These are phyloP conservation scores for Cystobasidiaceae sp. DNA, from an alignment of 1,284 basidiomycete species.

Conservation along the genomic window DNA sequence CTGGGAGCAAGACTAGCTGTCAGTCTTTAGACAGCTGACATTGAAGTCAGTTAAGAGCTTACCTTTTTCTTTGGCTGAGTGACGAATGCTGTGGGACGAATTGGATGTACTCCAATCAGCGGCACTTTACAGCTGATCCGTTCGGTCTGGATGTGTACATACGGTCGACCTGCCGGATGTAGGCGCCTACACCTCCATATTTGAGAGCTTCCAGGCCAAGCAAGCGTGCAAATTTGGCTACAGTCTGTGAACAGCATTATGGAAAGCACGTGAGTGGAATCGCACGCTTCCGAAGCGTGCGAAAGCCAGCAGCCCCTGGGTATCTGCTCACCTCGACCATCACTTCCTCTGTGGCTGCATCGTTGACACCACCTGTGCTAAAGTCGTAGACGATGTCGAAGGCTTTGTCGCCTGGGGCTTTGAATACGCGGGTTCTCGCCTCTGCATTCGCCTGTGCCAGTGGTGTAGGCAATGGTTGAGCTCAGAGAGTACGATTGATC, in stretches of 20 bases:
- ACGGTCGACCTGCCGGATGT: constrained; percentile 16
- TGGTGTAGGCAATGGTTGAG: not conserved
- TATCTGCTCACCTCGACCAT: constrained; percentile 14
- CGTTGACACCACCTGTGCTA: not conserved
- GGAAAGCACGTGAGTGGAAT: too few species aligned
- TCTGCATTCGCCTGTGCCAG: constrained; percentile 2
- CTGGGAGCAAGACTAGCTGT: not conserved
- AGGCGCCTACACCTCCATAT: constrained; percentile 22
- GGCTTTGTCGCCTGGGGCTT: constrained; percentile 13
- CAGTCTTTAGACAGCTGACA: not conserved
- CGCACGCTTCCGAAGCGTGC: not conserved
- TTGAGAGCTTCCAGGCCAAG: constrained; percentile 25
- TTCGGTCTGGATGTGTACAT: not conserved
- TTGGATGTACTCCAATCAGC: not conserved
- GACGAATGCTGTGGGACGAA: constrained; percentile 7
- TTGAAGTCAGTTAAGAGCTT: not conserved
- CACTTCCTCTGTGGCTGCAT: constrained; percentile 8
- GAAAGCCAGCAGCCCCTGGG: not conserved
- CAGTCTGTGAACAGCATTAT: not conserved
- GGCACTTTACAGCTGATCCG: not conserved
- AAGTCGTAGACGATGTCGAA: constrained; percentile 29
- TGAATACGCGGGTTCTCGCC: constrained; percentile 9
- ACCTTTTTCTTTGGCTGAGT: constrained; percentile 24
- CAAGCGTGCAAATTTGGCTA: constrained; percentile 7
- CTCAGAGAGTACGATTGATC: not conserved